Percentiles rank a stretch among this genome's conserved stretches.
These are phyloP conservation scores for Candida railenensis DNA, from an alignment of 805 yeast genomes.

Conservation along the genomic window DNA sequence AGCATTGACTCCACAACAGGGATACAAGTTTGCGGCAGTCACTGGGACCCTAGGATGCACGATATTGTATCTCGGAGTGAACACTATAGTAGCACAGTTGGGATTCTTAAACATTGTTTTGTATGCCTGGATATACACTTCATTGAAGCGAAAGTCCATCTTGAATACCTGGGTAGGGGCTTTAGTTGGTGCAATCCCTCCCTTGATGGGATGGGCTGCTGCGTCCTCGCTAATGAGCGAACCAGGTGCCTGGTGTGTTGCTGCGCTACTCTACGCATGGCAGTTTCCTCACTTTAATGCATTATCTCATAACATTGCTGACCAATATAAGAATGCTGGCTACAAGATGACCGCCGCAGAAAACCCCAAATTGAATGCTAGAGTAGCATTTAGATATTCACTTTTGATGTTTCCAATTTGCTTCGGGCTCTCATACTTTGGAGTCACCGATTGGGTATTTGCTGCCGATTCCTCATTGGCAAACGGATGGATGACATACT, in stretches of 20 bases:
- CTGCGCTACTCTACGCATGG: constrained; percentile 91
- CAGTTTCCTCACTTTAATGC: constrained; percentile 98
- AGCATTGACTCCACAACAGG: constrained; percentile 67
- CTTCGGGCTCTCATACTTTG: constrained; percentile 72
- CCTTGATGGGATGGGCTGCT: constrained; percentile 97
- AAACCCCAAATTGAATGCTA: constrained; percentile 86
- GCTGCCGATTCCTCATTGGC: constrained; percentile 77
- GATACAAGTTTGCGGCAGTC: constrained; percentile 73
- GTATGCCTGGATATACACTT: constrained; percentile 89
- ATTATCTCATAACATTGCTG: constrained; percentile 80
- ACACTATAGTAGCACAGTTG: constrained; percentile 77
- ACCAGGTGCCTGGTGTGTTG: constrained; percentile 95
- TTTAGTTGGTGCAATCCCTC: constrained; percentile 97
- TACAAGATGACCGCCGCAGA: constrained; percentile 97
- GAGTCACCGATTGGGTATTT: constrained; percentile 80
- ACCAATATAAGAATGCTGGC: constrained; percentile 89
- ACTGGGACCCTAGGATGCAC: constrained; percentile 72
- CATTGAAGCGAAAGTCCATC: constrained; percentile 80
- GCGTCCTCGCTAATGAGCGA: constrained; percentile 75
- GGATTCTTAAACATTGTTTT: constrained; percentile 78
- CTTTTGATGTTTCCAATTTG: constrained; percentile 93
- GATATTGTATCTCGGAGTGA: constrained; percentile 76
- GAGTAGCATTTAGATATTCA: constrained; percentile 90
- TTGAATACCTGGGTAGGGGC: constrained; percentile 99
- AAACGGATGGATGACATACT: constrained; percentile 82